phyloP scores from a whole-genome alignment of 345 rosid genomes.

The Syzygium jambos region DNA sequence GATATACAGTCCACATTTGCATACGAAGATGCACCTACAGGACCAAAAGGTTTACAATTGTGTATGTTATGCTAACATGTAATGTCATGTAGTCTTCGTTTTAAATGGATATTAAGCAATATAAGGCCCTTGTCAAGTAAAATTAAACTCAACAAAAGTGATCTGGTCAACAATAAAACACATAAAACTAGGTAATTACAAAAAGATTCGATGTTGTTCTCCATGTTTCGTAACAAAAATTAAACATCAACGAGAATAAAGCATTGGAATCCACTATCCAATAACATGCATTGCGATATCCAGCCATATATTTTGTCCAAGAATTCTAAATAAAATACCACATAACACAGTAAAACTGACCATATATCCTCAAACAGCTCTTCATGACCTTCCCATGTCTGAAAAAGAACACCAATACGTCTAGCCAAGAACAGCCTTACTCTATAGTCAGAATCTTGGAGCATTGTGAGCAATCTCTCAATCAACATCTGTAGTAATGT shows the following conservation, averaged over 20 bases:
- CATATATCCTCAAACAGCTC: conserved; percentile 86
- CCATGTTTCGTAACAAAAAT: background rate
- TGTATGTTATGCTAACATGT: background rate
- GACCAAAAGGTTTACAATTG: background rate
- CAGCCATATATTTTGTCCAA: background rate
- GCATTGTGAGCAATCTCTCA: conserved; percentile 53
- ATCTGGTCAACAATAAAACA: background rate
- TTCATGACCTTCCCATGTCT: conserved; percentile 97
- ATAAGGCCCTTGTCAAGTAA: background rate
- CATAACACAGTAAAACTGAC: conserved; percentile 31
- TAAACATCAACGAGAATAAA: background rate
- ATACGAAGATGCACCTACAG: background rate
- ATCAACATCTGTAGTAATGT: conserved; percentile 58
- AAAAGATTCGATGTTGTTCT: background rate
- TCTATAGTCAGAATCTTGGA: conserved; percentile 83
- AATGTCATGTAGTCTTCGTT: background rate
- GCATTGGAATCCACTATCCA: background rate
- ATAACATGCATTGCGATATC: background rate
- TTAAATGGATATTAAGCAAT: background rate
- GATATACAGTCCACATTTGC: background rate
- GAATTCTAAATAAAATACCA: background rate
- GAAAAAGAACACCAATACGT: conserved; percentile 73
- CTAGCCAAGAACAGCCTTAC: conserved; percentile 65
- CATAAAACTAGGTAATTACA: background rate
- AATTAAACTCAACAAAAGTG: background rate